These are phyloP conservation scores for Xylaria grammica DNA, from an alignment of 495 filamentous ascomycete genomes.

Conservation along the genomic window DNA sequence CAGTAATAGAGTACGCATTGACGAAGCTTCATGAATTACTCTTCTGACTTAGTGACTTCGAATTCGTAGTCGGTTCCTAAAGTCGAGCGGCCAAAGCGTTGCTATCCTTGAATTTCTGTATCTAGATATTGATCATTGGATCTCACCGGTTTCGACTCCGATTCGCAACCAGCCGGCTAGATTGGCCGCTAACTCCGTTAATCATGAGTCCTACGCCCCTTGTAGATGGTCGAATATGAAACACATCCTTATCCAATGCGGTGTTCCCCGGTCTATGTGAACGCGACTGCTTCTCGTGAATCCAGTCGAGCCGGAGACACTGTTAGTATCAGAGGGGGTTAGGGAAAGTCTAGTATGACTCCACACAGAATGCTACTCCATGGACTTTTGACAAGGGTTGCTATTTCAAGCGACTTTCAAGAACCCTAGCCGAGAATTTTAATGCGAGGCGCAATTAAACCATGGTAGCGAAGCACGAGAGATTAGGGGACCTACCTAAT, in stretches of 20 bases:
- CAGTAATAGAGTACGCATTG: too few species aligned
- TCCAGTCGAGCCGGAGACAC: neutral
- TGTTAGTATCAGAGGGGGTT: neutral
- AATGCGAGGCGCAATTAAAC: slow-evolving; percentile 8
- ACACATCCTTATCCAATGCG: neutral
- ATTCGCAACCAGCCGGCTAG: slow-evolving; percentile 3
- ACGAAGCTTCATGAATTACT: too few species aligned
- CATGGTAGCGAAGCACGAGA: slow-evolving; percentile 3
- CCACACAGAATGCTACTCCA: slow-evolving; percentile 16
- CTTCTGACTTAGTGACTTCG: too few species aligned
- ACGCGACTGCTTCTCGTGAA: neutral
- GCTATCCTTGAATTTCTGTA: neutral
- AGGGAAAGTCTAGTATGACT: slow-evolving; percentile 3
- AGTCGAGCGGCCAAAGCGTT: too few species aligned
- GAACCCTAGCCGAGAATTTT: slow-evolving; percentile 6
- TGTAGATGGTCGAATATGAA: neutral
- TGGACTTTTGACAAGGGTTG: slow-evolving; percentile 2
- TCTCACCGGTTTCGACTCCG: too few species aligned
- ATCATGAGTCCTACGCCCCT: neutral
- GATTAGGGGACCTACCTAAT: slow-evolving; percentile 7
- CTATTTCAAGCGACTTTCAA: slow-evolving; percentile 6
- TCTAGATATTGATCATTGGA: neutral
- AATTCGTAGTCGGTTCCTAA: too few species aligned
- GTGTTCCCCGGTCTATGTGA: neutral
- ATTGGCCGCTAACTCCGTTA: neutral